Base-by-base conservation (phyloP, 192 early-diverging fungal species). In the Rhizophagus clarus region DNA sequence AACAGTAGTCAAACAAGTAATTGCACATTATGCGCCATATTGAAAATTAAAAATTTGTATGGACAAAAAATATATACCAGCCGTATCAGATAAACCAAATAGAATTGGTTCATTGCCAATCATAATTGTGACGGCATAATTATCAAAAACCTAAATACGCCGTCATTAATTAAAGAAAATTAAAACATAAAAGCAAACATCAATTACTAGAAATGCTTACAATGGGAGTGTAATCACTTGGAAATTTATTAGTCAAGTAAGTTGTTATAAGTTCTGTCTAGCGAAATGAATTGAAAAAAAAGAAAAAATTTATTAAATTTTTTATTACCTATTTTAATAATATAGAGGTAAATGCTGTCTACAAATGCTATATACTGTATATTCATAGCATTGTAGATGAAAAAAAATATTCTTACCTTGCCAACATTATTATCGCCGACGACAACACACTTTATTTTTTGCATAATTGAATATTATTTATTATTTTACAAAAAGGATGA, bases 91-190 rank as follows among this genome's bases (percentile, higher is more conserved):
- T 49, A 98, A 89, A 72, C 96, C 96, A 61, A 98, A 86, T 22
- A 96, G 96, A 87, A 97, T 97, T 32, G 97, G 97, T 84, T 98
- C 96, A 82, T 95, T 94, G 61, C 96, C 96, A 88, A 98, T 97
- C 96, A 98, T 98, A 71, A 98, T 96, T 24, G 97, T 98, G 24
- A 96, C 96, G 74, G 96, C 96, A 89, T 98, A 98, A 84, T 98
- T 97, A 88, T 98, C 96, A 90, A 97, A 98, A 28, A 93, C 92
- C 89, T 92, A 86, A 14, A 28, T n/a, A 26, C 11, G 4, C 42
- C 42, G 12, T 68, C n/a, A 32, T 32, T 32, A 32, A 32, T 32
- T 32, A 32, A 32, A 32, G 8, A 40, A 40, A 61, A 29, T 61
- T 37, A 24, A 20, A 73, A 45, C 6, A 15, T 31, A 15, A 29